phyloP scores from a whole-genome alignment of 202 grass and related monocot genomes.

The Musa balbisiana region DNA sequence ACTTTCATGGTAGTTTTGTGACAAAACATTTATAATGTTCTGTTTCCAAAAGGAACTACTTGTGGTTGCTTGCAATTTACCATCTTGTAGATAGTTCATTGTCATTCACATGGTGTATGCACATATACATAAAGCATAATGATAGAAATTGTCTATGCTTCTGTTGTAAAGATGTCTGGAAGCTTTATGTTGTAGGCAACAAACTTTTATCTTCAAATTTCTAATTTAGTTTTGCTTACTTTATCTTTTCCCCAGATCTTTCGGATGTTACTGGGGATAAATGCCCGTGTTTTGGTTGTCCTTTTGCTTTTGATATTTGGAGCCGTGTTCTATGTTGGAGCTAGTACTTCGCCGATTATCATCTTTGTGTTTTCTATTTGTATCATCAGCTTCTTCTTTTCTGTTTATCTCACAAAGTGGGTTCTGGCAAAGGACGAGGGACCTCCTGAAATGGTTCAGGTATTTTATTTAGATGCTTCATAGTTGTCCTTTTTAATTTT shows the following conservation, averaged over 20 bases:
- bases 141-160: not conserved
- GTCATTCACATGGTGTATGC: not conserved
- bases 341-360: conserved; percentile 82
- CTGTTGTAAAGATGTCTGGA: not conserved
- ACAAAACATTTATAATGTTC: not conserved
- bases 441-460: conserved; percentile 95
- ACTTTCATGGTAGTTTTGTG: not conserved
- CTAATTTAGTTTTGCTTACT: not conserved
- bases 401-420: conserved; percentile 93
- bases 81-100: not conserved
- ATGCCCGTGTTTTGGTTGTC: conserved; percentile 68
- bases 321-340: conserved; percentile 78
- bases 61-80: not conserved
- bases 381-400: conserved; percentile 84
- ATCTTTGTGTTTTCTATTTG: conserved; percentile 95
- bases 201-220: not conserved
- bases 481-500: conserved; percentile 24
- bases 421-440: conserved; percentile 98
- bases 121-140: not conserved
- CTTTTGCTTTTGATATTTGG: conserved; percentile 54
- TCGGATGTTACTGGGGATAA: conserved; percentile 73
- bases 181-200: not conserved
- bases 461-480: conserved; percentile 27
- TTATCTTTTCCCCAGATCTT: conserved; percentile 66
- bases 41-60: not conserved